Evolutionary conservation across 2,329 filamentous ascomycete species (phyloP).

Genomic region (Beauveria rudraprayagi): DNA sequence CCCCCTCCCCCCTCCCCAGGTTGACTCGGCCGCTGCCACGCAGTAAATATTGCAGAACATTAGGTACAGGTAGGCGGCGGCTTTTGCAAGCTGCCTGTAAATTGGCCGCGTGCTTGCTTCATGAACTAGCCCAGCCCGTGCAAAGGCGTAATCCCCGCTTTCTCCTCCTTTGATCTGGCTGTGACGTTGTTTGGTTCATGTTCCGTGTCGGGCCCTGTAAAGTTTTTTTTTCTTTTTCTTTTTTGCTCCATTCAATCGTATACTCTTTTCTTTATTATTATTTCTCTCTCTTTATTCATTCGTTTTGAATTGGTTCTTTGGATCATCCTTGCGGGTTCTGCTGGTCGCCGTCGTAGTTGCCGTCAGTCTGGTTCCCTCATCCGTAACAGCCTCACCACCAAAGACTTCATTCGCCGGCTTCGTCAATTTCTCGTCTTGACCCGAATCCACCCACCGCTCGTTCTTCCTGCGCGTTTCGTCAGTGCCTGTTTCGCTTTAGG

Average conservation of each 20-base stretch:
- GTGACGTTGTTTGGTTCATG: slow-evolving; percentile 6
- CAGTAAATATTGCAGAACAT: no score
- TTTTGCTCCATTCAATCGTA: not conserved
- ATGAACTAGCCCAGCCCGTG: not conserved
- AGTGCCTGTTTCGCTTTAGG: slow-evolving; percentile 5
- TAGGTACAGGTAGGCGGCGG: no score
- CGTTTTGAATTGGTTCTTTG: not conserved
- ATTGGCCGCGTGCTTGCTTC: not conserved
- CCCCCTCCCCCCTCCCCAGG: not conserved
- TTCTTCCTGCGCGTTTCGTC: not conserved
- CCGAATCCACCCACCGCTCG: not conserved
- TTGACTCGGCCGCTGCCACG: not conserved
- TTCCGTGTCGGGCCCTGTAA: not conserved
- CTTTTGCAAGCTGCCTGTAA: not conserved
- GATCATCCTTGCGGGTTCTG: not conserved
- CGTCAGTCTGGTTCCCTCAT: not conserved
- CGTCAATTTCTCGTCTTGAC: not conserved
- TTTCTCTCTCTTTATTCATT: not conserved
- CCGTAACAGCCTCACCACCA: not conserved
- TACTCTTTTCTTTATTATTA: not conserved
- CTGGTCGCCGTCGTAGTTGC: not conserved
- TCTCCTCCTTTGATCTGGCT: slow-evolving; percentile 10
- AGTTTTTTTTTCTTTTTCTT: not conserved
- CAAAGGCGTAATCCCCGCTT: slow-evolving; percentile 6
- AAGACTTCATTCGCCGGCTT: not conserved